These are phyloP conservation scores for Cyclostephanos tholiformis DNA, from an alignment of 108 stramenopile genomes.

Conservation along the genomic window DNA sequence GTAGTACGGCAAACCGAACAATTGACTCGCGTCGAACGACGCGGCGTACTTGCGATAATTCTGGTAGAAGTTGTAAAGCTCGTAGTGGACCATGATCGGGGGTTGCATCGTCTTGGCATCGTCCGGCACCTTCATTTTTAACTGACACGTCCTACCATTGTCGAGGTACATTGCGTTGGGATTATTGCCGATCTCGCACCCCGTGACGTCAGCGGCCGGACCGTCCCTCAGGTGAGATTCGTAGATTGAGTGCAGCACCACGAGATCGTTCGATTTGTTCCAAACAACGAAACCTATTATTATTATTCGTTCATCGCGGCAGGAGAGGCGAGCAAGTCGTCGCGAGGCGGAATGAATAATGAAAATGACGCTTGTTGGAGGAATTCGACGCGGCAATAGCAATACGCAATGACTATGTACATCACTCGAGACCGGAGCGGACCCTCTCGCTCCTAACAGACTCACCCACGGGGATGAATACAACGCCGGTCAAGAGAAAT, in stretches of 20 bases:
- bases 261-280: constrained; percentile 57
- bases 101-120: constrained; percentile 72
- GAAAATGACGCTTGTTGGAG: too few relatives aligned
- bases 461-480: constrained; percentile 89
- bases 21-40: constrained; percentile 28
- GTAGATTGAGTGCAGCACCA: constrained; percentile 66
- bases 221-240: constrained; percentile 49
- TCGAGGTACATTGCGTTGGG: constrained; percentile 52
- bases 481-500: constrained; percentile 75
- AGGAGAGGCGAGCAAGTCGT: not conserved
- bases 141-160: constrained; percentile 40
- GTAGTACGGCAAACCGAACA: constrained; percentile 37
- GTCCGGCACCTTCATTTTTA: constrained; percentile 38
- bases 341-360: not conserved
- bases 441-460: too few relatives aligned
- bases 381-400: too few relatives aligned
- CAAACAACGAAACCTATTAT: constrained; percentile 60
- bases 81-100: constrained; percentile 95
- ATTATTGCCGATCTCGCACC: constrained; percentile 51
- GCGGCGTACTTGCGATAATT: constrained; percentile 81
- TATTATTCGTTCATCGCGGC: not conserved
- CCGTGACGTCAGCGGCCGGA: constrained; percentile 23
- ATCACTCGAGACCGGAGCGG: too few relatives aligned
- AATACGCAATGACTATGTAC: too few relatives aligned
- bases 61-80: constrained; percentile 97